Evolutionary conservation across 768 basidiomycete genomes (phyloP).

Genomic region (Leccinum sublutescens): DNA sequence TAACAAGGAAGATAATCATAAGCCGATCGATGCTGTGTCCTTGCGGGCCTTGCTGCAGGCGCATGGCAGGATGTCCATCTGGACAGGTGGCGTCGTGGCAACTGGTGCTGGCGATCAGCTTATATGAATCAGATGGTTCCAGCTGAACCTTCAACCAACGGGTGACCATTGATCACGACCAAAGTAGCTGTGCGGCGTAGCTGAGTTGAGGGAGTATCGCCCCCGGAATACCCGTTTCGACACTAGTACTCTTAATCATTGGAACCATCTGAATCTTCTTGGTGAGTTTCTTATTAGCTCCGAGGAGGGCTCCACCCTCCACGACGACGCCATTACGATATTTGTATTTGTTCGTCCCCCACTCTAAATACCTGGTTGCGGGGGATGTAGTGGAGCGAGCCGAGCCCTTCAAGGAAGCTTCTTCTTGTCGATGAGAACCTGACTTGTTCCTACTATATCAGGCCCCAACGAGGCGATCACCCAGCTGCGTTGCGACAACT

Average conservation of each 20-base stretch:
- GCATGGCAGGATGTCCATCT: slow-evolving; percentile 19
- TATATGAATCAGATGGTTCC: slow-evolving; percentile 21
- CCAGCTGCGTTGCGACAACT: slow-evolving; percentile 2
- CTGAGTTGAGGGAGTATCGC: slow-evolving; percentile 22
- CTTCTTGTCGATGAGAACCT: slow-evolving; percentile 18
- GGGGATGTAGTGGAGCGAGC: slow-evolving; percentile 12
- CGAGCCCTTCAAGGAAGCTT: neutral
- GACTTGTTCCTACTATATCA: slow-evolving; percentile 16
- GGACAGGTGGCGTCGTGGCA: slow-evolving; percentile 19
- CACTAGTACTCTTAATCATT: neutral
- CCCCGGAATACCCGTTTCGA: slow-evolving; percentile 8
- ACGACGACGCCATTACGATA: slow-evolving; percentile 25
- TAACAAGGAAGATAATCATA: slow-evolving; percentile 15
- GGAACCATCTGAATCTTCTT: neutral
- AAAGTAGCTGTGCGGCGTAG: slow-evolving; percentile 16
- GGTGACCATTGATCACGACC: slow-evolving; percentile 2
- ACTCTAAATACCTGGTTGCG: slow-evolving; percentile 11
- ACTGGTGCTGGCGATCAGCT: slow-evolving; percentile 18
- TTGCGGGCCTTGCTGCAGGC: slow-evolving; percentile 12
- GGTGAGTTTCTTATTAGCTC: neutral
- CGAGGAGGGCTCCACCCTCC: slow-evolving; percentile 18
- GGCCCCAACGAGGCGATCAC: slow-evolving; percentile 9
- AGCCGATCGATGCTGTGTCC: slow-evolving; percentile 9
- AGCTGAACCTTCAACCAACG: slow-evolving; percentile 4
- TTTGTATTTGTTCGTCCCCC: slow-evolving; percentile 17